Evolutionary conservation across 495 filamentous ascomycete species (phyloP).

Genomic region (Penicillium paxilli): DNA sequence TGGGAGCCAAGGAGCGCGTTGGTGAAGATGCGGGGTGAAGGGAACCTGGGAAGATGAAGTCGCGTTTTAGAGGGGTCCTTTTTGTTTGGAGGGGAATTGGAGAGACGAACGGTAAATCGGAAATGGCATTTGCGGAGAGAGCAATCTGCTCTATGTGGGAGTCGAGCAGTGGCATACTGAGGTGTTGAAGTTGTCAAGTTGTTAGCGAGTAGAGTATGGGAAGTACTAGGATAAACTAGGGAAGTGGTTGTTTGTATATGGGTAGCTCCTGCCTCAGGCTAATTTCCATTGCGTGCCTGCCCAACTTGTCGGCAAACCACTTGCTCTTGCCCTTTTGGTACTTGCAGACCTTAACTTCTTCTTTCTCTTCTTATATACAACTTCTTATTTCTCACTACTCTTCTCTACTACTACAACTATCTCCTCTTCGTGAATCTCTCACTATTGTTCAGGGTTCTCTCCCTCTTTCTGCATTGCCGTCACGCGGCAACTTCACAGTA

Average conservation of each 20-base stretch:
- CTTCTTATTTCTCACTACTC: background rate
- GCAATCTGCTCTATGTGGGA: conserved; percentile 90
- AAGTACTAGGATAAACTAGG: too few species aligned
- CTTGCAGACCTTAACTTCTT: too few species aligned
- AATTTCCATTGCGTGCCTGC: conserved; percentile 4
- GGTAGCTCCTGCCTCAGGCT: conserved; percentile 14
- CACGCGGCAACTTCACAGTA: conserved; percentile 15
- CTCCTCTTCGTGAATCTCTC: background rate
- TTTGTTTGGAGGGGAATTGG: too few species aligned
- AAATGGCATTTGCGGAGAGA: conserved; percentile 78
- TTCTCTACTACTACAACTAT: background rate
- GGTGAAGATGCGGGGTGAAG: conserved; percentile 90
- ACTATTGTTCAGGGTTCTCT: background rate
- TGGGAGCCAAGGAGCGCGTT: conserved; percentile 84
- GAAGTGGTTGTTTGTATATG: conserved; percentile 5
- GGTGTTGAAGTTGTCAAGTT: too few species aligned
- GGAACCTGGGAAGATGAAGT: conserved; percentile 60
- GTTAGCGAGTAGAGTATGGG: background rate
- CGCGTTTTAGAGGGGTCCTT: too few species aligned
- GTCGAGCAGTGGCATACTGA: conserved; percentile 70
- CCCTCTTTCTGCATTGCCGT: background rate
- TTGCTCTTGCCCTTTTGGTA: too few species aligned
- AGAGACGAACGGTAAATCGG: conserved; percentile 77
- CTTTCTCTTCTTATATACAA: too few species aligned
- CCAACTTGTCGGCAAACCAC: background rate